Evolutionary conservation across 305 asterid species (phyloP).

Genomic region (Fraxinus baroniana): DNA sequence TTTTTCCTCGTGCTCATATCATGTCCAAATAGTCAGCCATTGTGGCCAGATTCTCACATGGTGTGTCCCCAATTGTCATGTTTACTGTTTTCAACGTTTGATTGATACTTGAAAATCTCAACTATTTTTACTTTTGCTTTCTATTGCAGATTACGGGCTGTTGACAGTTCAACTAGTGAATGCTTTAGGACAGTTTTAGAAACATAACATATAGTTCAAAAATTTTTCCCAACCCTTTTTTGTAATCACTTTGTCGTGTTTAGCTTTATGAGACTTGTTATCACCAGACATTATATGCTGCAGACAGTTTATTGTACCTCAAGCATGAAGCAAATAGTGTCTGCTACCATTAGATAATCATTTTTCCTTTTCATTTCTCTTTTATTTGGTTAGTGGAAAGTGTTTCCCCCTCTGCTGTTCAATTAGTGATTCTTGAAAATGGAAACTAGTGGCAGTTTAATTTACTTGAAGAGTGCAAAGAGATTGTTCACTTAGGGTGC

Average conservation of each 20-base stretch:
- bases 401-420: no score
- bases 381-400: background rate
- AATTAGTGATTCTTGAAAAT: no score
- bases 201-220: slow-evolving; percentile 8
- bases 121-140: slow-evolving; percentile 3
- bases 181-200: slow-evolving; percentile 17
- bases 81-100: background rate
- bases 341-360: background rate
- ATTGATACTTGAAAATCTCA: slow-evolving; percentile 5
- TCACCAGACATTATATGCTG: background rate
- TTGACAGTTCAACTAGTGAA: slow-evolving; percentile 11
- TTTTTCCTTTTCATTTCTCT: background rate
- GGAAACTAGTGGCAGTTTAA: no score
- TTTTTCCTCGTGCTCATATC: slow-evolving; percentile 8
- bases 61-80: slow-evolving; percentile 2
- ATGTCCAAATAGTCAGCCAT: slow-evolving; percentile 15
- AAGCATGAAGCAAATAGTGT: background rate
- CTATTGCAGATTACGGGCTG: slow-evolving; percentile 13
- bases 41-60: slow-evolving; percentile 6
- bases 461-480: background rate
- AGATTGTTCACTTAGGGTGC: background rate
- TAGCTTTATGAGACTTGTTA: background rate
- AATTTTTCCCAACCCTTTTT: background rate
- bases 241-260: background rate
- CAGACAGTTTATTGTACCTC: background rate